phyloP scores from a whole-genome alignment of 2,329 filamentous ascomycete genomes.

The Decorospora gaudefroyi region DNA sequence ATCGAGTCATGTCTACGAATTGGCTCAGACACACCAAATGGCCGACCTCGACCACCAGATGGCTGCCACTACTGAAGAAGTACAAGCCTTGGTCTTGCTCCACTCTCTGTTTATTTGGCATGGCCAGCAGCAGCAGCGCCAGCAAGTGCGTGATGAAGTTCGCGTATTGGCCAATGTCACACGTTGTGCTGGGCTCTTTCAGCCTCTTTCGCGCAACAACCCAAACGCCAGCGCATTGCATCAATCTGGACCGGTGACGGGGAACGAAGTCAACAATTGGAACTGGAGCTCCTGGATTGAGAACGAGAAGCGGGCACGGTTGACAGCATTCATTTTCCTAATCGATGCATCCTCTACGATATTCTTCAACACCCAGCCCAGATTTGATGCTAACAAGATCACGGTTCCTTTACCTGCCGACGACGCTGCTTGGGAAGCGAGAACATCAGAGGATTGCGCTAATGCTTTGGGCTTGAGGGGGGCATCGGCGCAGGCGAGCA shows the following conservation, averaged over 20 bases:
- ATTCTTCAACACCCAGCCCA: slow-evolving; percentile 70
- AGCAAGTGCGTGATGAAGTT: slow-evolving; percentile 64
- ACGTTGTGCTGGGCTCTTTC: slow-evolving; percentile 61
- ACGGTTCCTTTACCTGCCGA: slow-evolving; percentile 71
- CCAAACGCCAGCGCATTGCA: slow-evolving; percentile 64
- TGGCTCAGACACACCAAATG: slow-evolving; percentile 43
- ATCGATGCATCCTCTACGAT: slow-evolving; percentile 68
- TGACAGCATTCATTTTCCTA: slow-evolving; percentile 68
- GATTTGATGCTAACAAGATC: slow-evolving; percentile 67
- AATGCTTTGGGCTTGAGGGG: slow-evolving; percentile 68
- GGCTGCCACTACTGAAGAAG: slow-evolving; percentile 61
- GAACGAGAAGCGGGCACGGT: slow-evolving; percentile 69
- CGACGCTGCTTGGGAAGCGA: slow-evolving; percentile 74
- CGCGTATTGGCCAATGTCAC: slow-evolving; percentile 61
- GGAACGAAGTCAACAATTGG: slow-evolving; percentile 59
- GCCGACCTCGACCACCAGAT: slow-evolving; percentile 47
- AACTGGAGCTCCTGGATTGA: slow-evolving; percentile 70
- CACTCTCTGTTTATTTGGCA: slow-evolving; percentile 70
- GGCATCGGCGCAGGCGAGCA: slow-evolving; percentile 59
- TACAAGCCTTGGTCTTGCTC: slow-evolving; percentile 68
- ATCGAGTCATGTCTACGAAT: slow-evolving; percentile 58
- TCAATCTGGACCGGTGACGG: slow-evolving; percentile 53
- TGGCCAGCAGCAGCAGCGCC: slow-evolving; percentile 67
- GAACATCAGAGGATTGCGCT: slow-evolving; percentile 62
- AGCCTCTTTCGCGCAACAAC: slow-evolving; percentile 55